Conservation (phyloP, 2,329 filamentous ascomycete genomes). For the Blastomyces gilchristii region DNA sequence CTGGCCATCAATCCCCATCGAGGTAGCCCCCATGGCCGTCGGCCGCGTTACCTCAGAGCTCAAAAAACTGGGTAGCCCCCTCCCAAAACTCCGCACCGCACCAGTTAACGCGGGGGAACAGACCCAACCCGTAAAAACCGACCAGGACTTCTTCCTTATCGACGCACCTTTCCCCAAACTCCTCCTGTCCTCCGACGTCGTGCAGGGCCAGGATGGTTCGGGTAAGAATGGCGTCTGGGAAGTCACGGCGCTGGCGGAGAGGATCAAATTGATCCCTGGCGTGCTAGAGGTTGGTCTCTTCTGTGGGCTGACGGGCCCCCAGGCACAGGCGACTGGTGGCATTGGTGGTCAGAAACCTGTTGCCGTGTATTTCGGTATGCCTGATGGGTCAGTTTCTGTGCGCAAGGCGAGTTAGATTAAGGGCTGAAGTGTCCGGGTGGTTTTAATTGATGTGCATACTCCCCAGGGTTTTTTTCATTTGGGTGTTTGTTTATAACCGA, state of each 20-base stretch:
- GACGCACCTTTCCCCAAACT: slow-evolving; percentile 80
- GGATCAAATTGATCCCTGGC: slow-evolving; percentile 71
- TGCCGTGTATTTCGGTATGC: slow-evolving; percentile 89
- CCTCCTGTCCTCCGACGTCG: slow-evolving; percentile 50
- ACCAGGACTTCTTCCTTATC: slow-evolving; percentile 81
- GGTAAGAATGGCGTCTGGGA: slow-evolving; percentile 65
- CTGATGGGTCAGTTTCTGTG: slow-evolving; percentile 58
- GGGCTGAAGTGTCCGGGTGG: not conserved
- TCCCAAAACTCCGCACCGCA: slow-evolving; percentile 62
- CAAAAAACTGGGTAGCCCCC: slow-evolving; percentile 58
- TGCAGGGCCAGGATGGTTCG: slow-evolving; percentile 40
- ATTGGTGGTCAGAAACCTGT: slow-evolving; percentile 79
- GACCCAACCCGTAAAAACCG: slow-evolving; percentile 58
- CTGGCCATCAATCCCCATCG: slow-evolving; percentile 84
- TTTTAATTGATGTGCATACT: not conserved
- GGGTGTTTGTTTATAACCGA: not conserved
- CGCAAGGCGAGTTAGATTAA: slow-evolving; percentile 29
- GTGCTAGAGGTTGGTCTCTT: slow-evolving; percentile 91
- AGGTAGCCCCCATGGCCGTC: slow-evolving; percentile 78
- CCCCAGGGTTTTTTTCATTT: not conserved
- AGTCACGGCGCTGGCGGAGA: slow-evolving; percentile 60
- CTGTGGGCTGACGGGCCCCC: slow-evolving; percentile 64
- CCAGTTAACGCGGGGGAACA: slow-evolving; percentile 59
- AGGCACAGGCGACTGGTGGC: slow-evolving; percentile 52
- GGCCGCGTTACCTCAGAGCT: slow-evolving; percentile 66